These are phyloP conservation scores for Citrullus amarus DNA, from an alignment of 306 rosid genomes.

Conservation along the genomic window DNA sequence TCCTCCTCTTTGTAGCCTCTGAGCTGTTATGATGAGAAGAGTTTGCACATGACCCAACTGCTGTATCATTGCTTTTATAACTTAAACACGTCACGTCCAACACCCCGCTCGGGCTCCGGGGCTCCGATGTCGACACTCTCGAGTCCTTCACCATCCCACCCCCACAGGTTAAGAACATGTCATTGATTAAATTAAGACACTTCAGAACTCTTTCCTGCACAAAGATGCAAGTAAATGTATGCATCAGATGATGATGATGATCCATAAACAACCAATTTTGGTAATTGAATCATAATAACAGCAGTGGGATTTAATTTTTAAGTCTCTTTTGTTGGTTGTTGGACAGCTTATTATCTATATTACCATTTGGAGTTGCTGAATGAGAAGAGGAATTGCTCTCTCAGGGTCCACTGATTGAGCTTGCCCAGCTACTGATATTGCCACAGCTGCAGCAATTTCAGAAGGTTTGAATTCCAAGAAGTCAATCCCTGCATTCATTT, in stretches of 20 bases:
- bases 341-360: constrained; percentile 17
- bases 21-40: constrained; percentile 45
- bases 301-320: constrained; percentile 12
- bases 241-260: background rate
- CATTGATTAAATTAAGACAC: constrained; percentile 43
- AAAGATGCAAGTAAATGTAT: background rate
- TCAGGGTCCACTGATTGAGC: constrained; percentile 41
- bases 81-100: constrained; percentile 64
- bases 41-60: constrained; percentile 54
- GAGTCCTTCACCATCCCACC: constrained; percentile 19
- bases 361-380: constrained; percentile 62
- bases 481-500: constrained; percentile 71
- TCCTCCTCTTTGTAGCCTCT: constrained; percentile 73
- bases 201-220: constrained; percentile 66
- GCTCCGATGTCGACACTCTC: constrained; percentile 32
- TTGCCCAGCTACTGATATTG: constrained; percentile 48
- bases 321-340: constrained; percentile 8
- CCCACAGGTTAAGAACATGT: constrained; percentile 17
- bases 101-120: constrained; percentile 77
- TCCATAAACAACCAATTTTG: background rate
- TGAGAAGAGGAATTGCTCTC: constrained; percentile 43
- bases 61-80: constrained; percentile 62
- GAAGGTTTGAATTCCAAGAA: constrained; percentile 93
- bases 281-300: background rate
- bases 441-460: constrained; percentile 88